A percentile compares a stretch with the other conserved stretches of the same genome.
Conservation (phyloP, 805 yeast species). For the Limtongia smithiae region DNA sequence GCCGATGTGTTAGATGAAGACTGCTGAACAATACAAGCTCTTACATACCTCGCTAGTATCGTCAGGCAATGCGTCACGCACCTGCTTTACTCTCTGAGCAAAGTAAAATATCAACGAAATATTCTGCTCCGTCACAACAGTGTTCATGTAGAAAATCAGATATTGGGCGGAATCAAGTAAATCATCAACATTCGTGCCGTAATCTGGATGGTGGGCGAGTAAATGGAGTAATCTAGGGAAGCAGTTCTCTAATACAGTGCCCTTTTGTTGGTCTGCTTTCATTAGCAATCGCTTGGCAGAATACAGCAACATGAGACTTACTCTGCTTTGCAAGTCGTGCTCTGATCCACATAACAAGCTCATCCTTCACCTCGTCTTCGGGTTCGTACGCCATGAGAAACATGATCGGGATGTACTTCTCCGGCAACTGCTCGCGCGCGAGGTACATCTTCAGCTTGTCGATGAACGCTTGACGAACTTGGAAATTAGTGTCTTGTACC, state of each 20-base stretch:
- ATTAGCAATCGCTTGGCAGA: constrained; percentile 4
- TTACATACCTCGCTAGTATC: constrained; percentile 36
- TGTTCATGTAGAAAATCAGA: constrained; percentile 55
- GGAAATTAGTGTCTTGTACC: constrained; percentile 61
- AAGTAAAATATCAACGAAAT: constrained; percentile 70
- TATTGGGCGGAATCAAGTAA: constrained; percentile 52
- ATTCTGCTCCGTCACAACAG: constrained; percentile 62
- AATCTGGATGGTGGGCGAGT: constrained; percentile 72
- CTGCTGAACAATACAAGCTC: neutral
- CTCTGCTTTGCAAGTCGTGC: constrained; percentile 46
- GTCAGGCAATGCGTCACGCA: constrained; percentile 53
- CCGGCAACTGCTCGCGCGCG: constrained; percentile 53
- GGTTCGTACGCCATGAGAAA: constrained; percentile 81
- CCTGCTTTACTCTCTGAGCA: constrained; percentile 75
- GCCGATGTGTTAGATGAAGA: neutral
- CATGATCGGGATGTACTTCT: constrained; percentile 60
- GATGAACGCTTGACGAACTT: constrained; percentile 55
- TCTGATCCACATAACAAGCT: constrained; percentile 65
- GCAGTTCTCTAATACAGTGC: constrained; percentile 55
- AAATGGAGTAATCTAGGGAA: constrained; percentile 65
- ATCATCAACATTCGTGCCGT: constrained; percentile 33
- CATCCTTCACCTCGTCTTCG: constrained; percentile 45
- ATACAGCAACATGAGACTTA: neutral
- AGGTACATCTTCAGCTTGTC: constrained; percentile 50
- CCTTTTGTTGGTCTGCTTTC: constrained; percentile 19